Evolutionary conservation across 2,329 filamentous ascomycete genomes (phyloP).

Genomic region (Aspergillus uvarum): DNA sequence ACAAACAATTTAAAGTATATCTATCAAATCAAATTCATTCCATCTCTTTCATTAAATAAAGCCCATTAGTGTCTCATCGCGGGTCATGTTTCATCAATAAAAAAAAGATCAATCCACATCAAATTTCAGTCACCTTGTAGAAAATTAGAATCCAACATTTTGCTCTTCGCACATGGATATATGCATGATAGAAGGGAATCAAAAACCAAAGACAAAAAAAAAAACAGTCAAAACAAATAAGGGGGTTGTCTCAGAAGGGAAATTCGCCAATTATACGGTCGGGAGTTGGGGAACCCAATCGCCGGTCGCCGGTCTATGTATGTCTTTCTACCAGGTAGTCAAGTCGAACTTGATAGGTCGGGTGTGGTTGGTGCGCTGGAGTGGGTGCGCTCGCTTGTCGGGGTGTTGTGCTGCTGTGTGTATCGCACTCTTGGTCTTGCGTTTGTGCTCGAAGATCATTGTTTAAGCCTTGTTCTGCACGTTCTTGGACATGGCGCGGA

Average conservation of each 20-base stretch:
- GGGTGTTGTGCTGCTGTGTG: too few relatives aligned
- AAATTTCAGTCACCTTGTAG: neutral
- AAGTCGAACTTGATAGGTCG: neutral
- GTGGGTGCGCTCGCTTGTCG: neutral
- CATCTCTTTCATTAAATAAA: neutral
- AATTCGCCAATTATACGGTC: neutral
- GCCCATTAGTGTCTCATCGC: neutral
- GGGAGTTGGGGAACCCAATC: neutral
- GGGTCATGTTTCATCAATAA: neutral
- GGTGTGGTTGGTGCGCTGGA: neutral
- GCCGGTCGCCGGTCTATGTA: neutral
- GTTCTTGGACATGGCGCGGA: conserved; percentile 1
- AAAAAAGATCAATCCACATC: neutral
- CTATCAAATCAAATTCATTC: neutral
- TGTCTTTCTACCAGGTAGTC: neutral
- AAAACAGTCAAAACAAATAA: neutral
- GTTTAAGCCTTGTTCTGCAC: neutral
- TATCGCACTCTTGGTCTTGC: too few relatives aligned
- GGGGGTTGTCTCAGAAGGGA: neutral
- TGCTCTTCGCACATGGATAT: neutral
- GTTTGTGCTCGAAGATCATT: too few relatives aligned
- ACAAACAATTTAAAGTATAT: neutral
- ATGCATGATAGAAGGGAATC: neutral
- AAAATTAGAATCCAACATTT: neutral
- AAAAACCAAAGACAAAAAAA: too few relatives aligned